Base-by-base conservation (phyloP, 176 grass and related monocot species). In the Leersia perrieri region DNA sequence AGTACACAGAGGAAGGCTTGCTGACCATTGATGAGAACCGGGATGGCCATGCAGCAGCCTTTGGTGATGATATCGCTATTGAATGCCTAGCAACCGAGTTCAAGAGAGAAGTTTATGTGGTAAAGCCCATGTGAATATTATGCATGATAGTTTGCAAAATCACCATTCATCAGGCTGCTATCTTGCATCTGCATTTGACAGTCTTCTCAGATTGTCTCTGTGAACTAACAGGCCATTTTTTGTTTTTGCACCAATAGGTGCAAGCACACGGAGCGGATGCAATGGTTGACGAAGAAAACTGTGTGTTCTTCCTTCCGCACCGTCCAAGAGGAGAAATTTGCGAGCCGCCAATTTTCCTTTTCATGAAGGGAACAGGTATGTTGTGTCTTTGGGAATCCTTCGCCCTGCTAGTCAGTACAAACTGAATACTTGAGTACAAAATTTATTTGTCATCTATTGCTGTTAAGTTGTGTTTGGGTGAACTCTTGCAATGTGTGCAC, bases 301-400 rank as follows among this genome's bases (percentile, higher is more conserved):
- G 96, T 20, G 92, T 98, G 1, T 98, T 95, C 76, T 98, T 98
- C 78, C 96, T 98, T n/a, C 96, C 96, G 2, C 96, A 98, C 25
- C 64, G 34, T 34, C 96, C 96, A 7, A 87, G 96, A 84, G 90
- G 90, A 80, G 92, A 90, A 69, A 93, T 95, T 36, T 88, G 92
- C 7, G 96, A 87, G 18, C 26, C 79, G 0, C 96, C 96, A 15
- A 90, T 98, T 63, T 98, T 98, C 83, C 73, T 98, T 58, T 98
- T 98, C 89, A 98, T 98, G 96, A 98, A 98, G 82, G 96, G 96
- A 76, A 98, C 96, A 86, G 92, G 96, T 95, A 65, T 1, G 25
- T 75, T 80, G 5, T 27, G 29, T 49, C 25, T 55, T 80, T 76
- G 33, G 28, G 16, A 33, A 70, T 63, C 10, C 12, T 61, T 87